These are phyloP conservation scores for Quercus parvula DNA, from an alignment of 306 rosid genomes.

Conservation along the genomic window DNA sequence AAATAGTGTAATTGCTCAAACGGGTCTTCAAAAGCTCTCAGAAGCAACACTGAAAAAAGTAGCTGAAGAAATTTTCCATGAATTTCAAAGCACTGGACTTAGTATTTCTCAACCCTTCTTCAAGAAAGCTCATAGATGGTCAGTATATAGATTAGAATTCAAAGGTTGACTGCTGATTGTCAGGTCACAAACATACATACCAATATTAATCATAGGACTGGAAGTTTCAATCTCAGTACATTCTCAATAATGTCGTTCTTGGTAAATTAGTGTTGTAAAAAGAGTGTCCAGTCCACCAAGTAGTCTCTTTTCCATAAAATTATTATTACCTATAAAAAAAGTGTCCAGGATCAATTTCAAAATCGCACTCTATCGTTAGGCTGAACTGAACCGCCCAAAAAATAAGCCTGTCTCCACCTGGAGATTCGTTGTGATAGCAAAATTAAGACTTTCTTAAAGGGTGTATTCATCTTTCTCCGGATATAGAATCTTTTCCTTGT, in stretches of 20 bases:
- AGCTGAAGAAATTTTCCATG: conserved; percentile 75
- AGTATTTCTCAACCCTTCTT: conserved; percentile 51
- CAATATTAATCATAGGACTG: conserved; percentile 1
- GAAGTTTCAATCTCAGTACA: conserved; percentile 4
- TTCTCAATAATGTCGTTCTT: background rate
- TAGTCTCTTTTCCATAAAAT: too few species aligned
- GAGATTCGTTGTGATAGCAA: background rate
- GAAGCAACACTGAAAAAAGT: conserved; percentile 55
- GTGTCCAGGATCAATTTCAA: background rate
- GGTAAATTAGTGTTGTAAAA: background rate
- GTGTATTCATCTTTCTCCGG: background rate
- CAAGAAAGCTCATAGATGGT: conserved; percentile 94
- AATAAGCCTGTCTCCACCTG: background rate
- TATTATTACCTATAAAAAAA: too few species aligned
- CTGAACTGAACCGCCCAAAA: background rate
- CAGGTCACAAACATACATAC: background rate
- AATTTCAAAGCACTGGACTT: conserved; percentile 57
- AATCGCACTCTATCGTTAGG: background rate
- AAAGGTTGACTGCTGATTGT: conserved; percentile 7
- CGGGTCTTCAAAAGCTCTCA: conserved; percentile 77
- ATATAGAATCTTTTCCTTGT: background rate
- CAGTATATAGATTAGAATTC: conserved; percentile 28
- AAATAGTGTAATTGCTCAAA: conserved; percentile 60
- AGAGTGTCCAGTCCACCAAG: background rate
- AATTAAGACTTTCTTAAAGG: background rate